Evolutionary conservation across 129 eudicot genomes (phyloP).

Genomic region (Logfia minima): DNA sequence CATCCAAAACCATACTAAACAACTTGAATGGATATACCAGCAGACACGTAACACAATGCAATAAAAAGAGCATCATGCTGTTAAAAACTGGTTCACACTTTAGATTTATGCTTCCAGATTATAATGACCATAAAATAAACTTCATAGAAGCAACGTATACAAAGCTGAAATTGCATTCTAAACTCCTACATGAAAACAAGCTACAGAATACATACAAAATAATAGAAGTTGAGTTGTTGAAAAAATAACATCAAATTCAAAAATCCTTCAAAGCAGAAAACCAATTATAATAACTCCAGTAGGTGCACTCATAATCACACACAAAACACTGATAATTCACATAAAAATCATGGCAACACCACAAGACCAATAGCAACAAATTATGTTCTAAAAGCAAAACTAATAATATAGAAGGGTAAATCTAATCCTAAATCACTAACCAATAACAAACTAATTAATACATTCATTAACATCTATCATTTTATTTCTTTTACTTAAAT

Average conservation of each 20-base stretch:
- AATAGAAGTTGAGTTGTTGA: too few relatives aligned
- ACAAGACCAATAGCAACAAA: too few relatives aligned
- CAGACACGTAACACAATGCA: slow-evolving; percentile 49
- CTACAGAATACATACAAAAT: neutral
- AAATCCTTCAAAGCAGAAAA: neutral
- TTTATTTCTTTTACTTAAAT: too few relatives aligned
- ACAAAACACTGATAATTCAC: too few relatives aligned
- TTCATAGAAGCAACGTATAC: slow-evolving; percentile 22
- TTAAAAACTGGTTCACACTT: slow-evolving; percentile 32
- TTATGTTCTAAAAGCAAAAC: neutral
- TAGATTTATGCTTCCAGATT: slow-evolving; percentile 38
- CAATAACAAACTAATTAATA: too few relatives aligned
- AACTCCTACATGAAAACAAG: neutral
- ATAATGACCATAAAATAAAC: neutral
- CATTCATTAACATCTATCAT: neutral
- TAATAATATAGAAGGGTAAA: too few relatives aligned
- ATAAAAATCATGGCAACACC: neutral
- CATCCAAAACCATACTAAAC: neutral
- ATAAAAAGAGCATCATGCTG: slow-evolving; percentile 35
- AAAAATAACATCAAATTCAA: too few relatives aligned
- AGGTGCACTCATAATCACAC: neutral
- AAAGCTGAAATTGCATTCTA: neutral
- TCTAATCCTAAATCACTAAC: neutral
- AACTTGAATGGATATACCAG: slow-evolving; percentile 21
- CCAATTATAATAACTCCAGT: neutral